These are phyloP conservation scores for Dichotomocladium elegans DNA, from an alignment of 371 early-diverging fungal genomes.

Conservation along the genomic window DNA sequence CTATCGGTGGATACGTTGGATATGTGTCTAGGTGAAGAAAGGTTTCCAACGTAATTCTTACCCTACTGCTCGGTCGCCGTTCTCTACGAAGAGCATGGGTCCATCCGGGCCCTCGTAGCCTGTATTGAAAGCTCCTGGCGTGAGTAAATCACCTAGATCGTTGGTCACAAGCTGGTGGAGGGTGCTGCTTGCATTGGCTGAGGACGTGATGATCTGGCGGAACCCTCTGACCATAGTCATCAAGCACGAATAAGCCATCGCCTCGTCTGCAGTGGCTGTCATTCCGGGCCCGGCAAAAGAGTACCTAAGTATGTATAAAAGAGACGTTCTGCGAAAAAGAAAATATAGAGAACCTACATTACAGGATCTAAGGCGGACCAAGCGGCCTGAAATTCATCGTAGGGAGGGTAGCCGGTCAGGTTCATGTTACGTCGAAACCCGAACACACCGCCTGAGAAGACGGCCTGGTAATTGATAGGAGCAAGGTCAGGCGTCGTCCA, in stretches of 20 bases:
- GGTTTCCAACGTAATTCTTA: constrained; percentile 7
- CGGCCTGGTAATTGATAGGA: constrained; percentile 23
- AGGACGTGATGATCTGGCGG: constrained; percentile 21
- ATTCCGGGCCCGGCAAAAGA: constrained; percentile 24
- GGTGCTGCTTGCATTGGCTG: constrained; percentile 13
- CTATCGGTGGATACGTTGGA: constrained; percentile 10
- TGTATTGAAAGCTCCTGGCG: constrained; percentile 37
- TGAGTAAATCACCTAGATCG: constrained; percentile 22
- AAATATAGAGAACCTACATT: constrained; percentile 26
- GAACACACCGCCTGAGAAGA: constrained; percentile 46
- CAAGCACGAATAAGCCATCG: constrained; percentile 50
- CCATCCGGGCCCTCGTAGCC: constrained; percentile 53
- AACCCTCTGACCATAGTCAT: constrained; percentile 51
- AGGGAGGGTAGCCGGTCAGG: constrained; percentile 40
- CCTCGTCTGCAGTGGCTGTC: neutral
- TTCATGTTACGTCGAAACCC: constrained; percentile 21
- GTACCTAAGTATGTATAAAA: constrained; percentile 14
- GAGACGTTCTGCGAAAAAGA: neutral
- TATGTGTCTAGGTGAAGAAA: neutral
- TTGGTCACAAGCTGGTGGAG: constrained; percentile 21
- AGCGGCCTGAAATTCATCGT: constrained; percentile 35
- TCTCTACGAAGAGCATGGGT: constrained; percentile 49
- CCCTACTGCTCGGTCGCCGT: constrained; percentile 48
- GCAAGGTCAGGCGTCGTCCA: constrained; percentile 13
- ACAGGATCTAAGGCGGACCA: constrained; percentile 40